Base-by-base conservation (phyloP, 208 protist genomes). In the Porcisia hertigi region DNA sequence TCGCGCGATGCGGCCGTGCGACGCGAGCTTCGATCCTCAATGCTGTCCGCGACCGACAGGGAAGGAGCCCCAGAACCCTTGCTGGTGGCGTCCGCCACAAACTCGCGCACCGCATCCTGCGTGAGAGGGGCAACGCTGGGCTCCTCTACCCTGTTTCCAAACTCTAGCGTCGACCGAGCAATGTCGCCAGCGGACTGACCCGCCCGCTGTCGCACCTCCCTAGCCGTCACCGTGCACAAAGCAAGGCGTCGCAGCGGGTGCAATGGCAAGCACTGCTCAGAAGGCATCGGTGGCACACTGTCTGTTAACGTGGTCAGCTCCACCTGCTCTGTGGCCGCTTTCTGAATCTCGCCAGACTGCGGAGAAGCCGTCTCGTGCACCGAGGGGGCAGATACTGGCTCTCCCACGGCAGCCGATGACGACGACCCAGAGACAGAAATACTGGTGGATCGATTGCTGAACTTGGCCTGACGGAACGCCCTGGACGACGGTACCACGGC, bases 231-330 rank as follows among this genome's bases (percentile, higher is more conserved):
- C 3, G 67, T 54, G 62, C 78, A 82, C 49, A 75, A 57, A 41
- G 53, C 78, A 9, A 82, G 65, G 7, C 78, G 78, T 8, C 63
- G 67, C 58, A 82, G 73, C 25, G 78, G 78, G 23, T 77, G 49
- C 41, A 82, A 52, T 53, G 73, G 60, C 66, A 65, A 55, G 59
- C 45, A 52, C 20, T 45, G 73, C 47, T 59, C 73, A 73, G 52
- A 41, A 65, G 36, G 30, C 12, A 54, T 66, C 62, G 74, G 60
- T 67, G 62, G 69, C n/a, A 66, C 54, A 16, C 52, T 74, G 53
- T 82, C 78, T 2, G 71, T 57, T 16, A 73, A 74, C 6, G 71
- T 75, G 25, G 72, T 58, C 49, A 77, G 58, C 78, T 82, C 78
- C 72, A 75, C 65, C 55, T 77, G 73, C 39, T 53, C 69, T 45